Conservation (phyloP, 495 filamentous ascomycete species). For the Pyrenula massariospora region DNA sequence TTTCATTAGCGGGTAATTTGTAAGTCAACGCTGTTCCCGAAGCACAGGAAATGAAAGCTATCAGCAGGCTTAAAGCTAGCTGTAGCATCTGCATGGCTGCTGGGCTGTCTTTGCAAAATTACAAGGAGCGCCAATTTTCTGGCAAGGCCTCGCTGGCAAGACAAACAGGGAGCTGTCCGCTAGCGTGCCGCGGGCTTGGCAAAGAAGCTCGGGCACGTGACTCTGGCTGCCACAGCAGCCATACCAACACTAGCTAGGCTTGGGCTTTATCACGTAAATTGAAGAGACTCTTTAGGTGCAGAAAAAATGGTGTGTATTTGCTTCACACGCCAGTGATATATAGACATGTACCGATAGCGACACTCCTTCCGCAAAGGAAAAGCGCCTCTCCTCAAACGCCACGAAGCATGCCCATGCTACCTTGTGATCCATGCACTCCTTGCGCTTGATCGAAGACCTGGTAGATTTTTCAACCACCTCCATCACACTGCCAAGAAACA, state of each 20-base stretch:
- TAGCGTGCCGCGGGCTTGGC: neutral
- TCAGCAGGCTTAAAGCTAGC: slow-evolving; percentile 43
- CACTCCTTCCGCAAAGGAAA: neutral
- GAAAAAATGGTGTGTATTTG: too few relatives aligned
- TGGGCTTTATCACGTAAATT: too few relatives aligned
- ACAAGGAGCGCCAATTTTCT: too few relatives aligned
- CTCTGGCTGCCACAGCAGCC: too few relatives aligned
- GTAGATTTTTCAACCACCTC: neutral
- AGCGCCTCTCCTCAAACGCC: neutral
- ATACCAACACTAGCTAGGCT: too few relatives aligned
- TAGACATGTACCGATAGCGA: neutral
- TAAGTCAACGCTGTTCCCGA: slow-evolving; percentile 87
- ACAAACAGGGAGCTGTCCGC: too few relatives aligned
- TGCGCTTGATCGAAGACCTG: neutral
- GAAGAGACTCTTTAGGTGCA: too few relatives aligned
- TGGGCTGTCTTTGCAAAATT: neutral
- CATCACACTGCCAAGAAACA: neutral
- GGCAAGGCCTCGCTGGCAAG: too few relatives aligned
- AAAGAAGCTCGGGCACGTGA: too few relatives aligned
- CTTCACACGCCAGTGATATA: too few relatives aligned
- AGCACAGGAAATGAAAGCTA: slow-evolving; percentile 46
- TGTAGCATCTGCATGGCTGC: neutral
- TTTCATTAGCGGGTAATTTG: slow-evolving; percentile 80
- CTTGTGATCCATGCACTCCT: neutral
- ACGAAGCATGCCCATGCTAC: neutral